These are phyloP conservation scores for Gorgonomyces haynaldii DNA, from an alignment of 192 early-diverging fungal genomes.

Conservation along the genomic window DNA sequence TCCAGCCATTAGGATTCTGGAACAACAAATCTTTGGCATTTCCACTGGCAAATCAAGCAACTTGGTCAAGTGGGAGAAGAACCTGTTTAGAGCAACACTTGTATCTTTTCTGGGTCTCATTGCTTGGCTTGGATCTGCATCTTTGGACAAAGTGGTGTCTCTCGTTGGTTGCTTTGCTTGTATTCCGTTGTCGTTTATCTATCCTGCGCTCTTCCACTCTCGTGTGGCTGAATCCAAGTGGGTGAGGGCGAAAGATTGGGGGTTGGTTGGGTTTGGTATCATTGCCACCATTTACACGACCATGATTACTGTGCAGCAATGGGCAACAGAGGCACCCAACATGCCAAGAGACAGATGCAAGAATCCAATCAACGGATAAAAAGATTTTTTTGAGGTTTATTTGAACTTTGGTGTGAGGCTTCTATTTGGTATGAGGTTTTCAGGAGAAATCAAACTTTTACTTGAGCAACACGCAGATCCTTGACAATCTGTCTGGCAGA, in stretches of 20 bases:
- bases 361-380: not conserved
- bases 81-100: constrained; percentile 59
- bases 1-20: constrained; percentile 86
- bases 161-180: constrained; percentile 72
- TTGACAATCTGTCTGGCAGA: constrained; percentile 15
- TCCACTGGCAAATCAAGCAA: constrained; percentile 63
- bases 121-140: constrained; percentile 61
- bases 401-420: no score
- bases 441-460: no score
- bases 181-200: constrained; percentile 67
- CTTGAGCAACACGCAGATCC: constrained; percentile 24
- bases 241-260: constrained; percentile 38
- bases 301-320: constrained; percentile 55
- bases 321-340: constrained; percentile 37
- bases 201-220: constrained; percentile 77
- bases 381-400: no score
- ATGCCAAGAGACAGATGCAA: constrained; percentile 33
- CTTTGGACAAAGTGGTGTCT: constrained; percentile 73
- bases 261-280: constrained; percentile 55
- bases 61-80: constrained; percentile 78
- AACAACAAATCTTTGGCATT: constrained; percentile 62
- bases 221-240: constrained; percentile 19
- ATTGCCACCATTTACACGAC: constrained; percentile 73
- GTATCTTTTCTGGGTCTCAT: constrained; percentile 58
- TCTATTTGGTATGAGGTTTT: no score